Conservation (phyloP, 2,329 filamentous ascomycete species). For the Diaporthe ampelina region DNA sequence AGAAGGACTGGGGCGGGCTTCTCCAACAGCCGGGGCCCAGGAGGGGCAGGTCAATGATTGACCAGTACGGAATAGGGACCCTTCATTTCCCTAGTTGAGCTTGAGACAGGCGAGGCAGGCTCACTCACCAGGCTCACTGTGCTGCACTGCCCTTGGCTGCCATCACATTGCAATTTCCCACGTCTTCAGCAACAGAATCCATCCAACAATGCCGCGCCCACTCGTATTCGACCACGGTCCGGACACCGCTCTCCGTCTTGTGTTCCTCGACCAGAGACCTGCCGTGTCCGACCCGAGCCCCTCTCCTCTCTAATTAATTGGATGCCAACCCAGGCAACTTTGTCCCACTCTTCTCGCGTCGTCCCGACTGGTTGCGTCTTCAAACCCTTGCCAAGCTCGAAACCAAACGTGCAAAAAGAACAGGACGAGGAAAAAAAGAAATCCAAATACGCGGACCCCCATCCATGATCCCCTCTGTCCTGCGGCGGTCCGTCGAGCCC, state of each 20-base stretch:
- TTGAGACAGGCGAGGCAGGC: slow-evolving; percentile 10
- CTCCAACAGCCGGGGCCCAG: background rate
- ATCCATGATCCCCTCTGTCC: background rate
- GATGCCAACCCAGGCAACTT: background rate
- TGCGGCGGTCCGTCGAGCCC: slow-evolving; percentile 19
- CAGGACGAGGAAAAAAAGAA: background rate
- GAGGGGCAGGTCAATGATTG: background rate
- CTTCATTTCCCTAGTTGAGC: slow-evolving; percentile 29
- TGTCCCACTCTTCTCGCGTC: background rate
- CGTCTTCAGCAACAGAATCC: slow-evolving; percentile 7
- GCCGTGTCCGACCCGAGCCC: slow-evolving; percentile 2
- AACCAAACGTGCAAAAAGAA: background rate
- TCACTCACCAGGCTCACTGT: background rate
- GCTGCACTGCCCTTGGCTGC: slow-evolving; percentile 23
- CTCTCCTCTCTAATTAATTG: slow-evolving; percentile 8
- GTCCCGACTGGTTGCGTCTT: slow-evolving; percentile 1
- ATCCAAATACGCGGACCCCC: background rate
- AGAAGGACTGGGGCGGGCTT: background rate
- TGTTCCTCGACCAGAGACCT: slow-evolving; percentile 26
- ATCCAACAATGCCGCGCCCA: background rate
- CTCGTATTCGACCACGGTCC: slow-evolving; percentile 21
- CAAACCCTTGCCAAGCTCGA: background rate
- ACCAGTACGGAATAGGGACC: slow-evolving; percentile 22
- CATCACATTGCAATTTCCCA: slow-evolving; percentile 33
- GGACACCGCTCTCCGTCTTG: slow-evolving; percentile 18